A percentile compares a stretch with the other conserved stretches of the same genome.
phyloP scores from a whole-genome alignment of 163 green algal species.

The Scenedesmus sp. region DNA sequence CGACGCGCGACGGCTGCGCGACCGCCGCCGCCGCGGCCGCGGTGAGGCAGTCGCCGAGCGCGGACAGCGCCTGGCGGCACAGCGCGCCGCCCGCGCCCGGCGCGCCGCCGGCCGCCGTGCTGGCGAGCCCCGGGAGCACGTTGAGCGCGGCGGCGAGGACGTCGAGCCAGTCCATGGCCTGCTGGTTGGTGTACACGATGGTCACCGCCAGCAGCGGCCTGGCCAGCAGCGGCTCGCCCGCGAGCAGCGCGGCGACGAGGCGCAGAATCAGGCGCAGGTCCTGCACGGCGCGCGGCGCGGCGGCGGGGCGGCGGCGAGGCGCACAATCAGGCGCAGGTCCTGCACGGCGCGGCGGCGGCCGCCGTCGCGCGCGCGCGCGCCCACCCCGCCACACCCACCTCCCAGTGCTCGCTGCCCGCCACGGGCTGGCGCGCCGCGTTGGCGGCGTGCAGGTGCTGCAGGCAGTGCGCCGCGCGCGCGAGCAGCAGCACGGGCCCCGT shows the following conservation, averaged over 20 bases:
- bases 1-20: constrained; percentile 11
- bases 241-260: constrained; percentile 33
- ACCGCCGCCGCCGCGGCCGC: constrained; percentile 8
- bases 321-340: neutral
- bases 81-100: neutral
- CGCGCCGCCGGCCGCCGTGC: neutral
- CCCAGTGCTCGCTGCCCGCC: constrained; percentile 7
- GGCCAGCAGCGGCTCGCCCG: constrained; percentile 10
- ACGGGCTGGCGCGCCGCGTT: neutral
- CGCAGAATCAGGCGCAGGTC: constrained; percentile 37
- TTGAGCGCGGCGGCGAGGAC: constrained; percentile 25
- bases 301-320: neutral
- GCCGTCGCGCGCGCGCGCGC: too few relatives aligned
- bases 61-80: constrained; percentile 7
- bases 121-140: constrained; percentile 13
- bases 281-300: neutral
- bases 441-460: constrained; percentile 31
- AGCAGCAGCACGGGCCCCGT: constrained; percentile 40
- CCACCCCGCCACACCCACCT: constrained; percentile 6
- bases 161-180: constrained; percentile 42
- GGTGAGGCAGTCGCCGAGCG: neutral
- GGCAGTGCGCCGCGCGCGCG: constrained; percentile 43
- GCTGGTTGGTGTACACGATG: constrained; percentile 24
- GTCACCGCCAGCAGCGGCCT: constrained; percentile 11
- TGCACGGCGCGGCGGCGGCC: too few relatives aligned